Base-by-base conservation (phyloP, 768 basidiomycete genomes). In the Boletus huronensis region DNA sequence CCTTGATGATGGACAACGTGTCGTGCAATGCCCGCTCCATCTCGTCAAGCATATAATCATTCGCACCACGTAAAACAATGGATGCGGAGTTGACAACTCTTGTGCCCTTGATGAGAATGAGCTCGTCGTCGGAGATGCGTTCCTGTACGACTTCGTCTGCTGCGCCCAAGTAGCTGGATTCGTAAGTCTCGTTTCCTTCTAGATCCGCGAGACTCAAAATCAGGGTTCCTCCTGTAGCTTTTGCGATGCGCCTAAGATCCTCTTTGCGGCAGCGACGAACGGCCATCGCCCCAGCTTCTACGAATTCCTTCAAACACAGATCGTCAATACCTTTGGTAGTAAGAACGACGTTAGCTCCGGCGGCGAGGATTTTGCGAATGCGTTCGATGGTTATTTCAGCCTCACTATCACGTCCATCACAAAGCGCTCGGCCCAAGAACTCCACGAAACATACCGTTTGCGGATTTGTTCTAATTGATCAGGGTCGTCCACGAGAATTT, bases 261-360 rank as follows among this genome's bases (percentile, higher is more conserved):
- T 99, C 97, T 73, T 99, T 99, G 71, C 89, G 85, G 76, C 97
- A 98, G 62, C 97, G 82, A 59, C 97, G 87, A 46, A 98, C 97
- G 41, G 95, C 97, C 90, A 98, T 98, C 1, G 96, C 96, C 38
- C 97, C 97, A 19, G 94, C 95, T 73, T 99, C 97, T 44, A 98
- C 91, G 64, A 98, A 99, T 74, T 98, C 97, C 70, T 99, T 99
- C 63, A 98, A 75, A 71, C 94, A 98, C 17, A 98, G 79, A 68
- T 99, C 97, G 64, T 99, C 97, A 62, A 98, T 99, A 35, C 97
- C 97, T 72, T 98, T 98, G 13, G 97, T 98, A 14, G 97, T 99
- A 52, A 98, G 74, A 39, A 98, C 85, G 57, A 98, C 97, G 66
- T 98, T 98, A 31, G 97, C 97, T 32, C 97, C 97, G 14, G 96